Percentiles rank a stretch among this genome's conserved stretches.
Evolutionary conservation across 345 rosid genomes (phyloP).

Genomic region (Cardamine chenopodiifolia): DNA sequence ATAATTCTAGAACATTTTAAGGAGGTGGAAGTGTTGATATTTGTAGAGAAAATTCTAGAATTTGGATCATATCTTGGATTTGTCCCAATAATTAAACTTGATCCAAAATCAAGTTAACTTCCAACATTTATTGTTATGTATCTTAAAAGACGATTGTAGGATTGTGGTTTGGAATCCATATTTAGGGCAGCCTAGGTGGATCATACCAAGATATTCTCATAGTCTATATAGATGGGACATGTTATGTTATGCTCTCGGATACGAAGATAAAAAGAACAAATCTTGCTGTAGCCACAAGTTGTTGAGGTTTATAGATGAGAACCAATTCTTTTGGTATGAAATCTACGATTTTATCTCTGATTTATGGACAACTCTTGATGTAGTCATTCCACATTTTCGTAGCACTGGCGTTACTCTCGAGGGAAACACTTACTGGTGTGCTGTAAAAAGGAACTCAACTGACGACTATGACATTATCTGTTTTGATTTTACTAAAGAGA

Average conservation of each 20-base stretch:
- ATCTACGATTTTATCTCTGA: background rate
- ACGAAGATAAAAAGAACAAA: background rate
- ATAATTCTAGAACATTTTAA: too few species aligned
- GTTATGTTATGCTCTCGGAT: background rate
- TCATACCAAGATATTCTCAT: background rate
- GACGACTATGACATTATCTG: background rate
- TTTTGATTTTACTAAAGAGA: slow-evolving; percentile 3
- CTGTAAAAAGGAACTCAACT: background rate
- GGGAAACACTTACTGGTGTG: background rate
- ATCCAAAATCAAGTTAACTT: too few species aligned
- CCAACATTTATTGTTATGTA: background rate
- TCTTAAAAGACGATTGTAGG: background rate
- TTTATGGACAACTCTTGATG: slow-evolving; percentile 1
- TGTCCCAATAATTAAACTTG: too few species aligned
- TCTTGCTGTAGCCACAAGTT: background rate
- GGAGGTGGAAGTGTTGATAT: too few species aligned
- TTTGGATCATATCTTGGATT: too few species aligned
- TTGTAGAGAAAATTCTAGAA: too few species aligned
- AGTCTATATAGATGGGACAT: background rate
- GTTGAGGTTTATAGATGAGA: background rate
- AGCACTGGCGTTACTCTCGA: background rate
- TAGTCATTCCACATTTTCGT: background rate
- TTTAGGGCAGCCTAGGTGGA: slow-evolving; percentile 3
- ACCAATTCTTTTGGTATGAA: background rate
- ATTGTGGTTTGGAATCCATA: background rate